Conservation (phyloP, 345 rosid genomes). For the Salix dunnii region DNA sequence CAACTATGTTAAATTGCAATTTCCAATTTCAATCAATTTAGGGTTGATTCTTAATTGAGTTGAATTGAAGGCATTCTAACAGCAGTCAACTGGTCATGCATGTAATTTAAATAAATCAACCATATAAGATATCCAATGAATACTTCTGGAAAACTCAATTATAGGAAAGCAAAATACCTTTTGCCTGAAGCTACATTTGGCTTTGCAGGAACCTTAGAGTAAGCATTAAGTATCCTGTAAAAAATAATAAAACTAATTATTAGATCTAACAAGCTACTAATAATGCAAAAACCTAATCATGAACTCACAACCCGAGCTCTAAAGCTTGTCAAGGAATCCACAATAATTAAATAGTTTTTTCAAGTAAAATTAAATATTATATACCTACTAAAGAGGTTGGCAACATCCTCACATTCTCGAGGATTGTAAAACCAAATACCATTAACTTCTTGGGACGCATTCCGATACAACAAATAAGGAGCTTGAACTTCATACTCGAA, state of each 20-base stretch:
- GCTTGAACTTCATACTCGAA: constrained; percentile 95
- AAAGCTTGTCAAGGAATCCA: neutral
- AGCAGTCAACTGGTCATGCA: neutral
- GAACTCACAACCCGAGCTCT: neutral
- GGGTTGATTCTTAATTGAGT: neutral
- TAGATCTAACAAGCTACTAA: neutral
- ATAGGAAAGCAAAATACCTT: constrained; percentile 17
- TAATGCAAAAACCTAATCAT: neutral
- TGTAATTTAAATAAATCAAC: neutral
- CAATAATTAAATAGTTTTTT: neutral
- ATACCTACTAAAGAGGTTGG: constrained; percentile 82
- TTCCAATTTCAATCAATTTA: neutral
- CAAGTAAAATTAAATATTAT: neutral
- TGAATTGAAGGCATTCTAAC: neutral
- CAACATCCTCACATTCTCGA: constrained; percentile 91
- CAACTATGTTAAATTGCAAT: neutral
- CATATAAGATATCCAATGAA: neutral
- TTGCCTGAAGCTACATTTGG: constrained; percentile 51
- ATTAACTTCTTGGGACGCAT: constrained; percentile 92
- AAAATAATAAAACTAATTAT: constrained; percentile 10
- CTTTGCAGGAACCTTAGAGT: constrained; percentile 78
- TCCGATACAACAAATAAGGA: constrained; percentile 88
- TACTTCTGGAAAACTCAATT: neutral
- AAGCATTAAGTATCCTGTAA: constrained; percentile 79
- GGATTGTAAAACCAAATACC: constrained; percentile 98